Conservation (phyloP, 2,329 filamentous ascomycete genomes). For the Pseudogymnoascus sp. region DNA sequence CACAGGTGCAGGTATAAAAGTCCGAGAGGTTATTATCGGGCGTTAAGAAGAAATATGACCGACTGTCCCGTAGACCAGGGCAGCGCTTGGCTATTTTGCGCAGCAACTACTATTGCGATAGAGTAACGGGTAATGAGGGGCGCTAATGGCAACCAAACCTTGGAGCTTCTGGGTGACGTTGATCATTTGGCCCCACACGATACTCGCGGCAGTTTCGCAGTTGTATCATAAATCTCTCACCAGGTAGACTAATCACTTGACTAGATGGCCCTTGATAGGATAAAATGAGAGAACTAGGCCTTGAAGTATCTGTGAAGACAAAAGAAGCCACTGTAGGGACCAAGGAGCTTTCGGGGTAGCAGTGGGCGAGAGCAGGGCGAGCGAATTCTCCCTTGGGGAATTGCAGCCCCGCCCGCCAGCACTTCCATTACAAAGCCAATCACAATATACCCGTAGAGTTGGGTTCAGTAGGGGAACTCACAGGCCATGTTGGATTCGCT, state of each 20-base stretch:
- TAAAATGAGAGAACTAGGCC: background rate
- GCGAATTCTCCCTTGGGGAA: background rate
- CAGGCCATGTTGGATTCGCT: slow-evolving; percentile 1
- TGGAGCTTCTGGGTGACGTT: background rate
- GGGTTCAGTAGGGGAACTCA: background rate
- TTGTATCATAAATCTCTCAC: slow-evolving; percentile 7
- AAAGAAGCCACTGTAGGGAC: background rate
- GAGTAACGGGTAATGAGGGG: slow-evolving; percentile 2
- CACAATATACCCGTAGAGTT: slow-evolving; percentile 1
- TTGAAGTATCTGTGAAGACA: background rate
- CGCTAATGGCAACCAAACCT: slow-evolving; percentile 2
- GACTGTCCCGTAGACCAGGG: background rate
- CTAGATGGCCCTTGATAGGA: background rate
- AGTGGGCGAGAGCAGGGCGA: background rate
- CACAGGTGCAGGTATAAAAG: background rate
- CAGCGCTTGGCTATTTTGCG: slow-evolving; percentile 3
- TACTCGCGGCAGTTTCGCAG: background rate
- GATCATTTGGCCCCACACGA: background rate
- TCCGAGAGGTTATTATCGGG: background rate
- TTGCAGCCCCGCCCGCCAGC: background rate
- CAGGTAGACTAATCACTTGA: background rate
- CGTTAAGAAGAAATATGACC: background rate
- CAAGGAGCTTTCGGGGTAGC: background rate
- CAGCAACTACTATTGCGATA: background rate
- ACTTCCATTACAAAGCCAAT: slow-evolving; percentile 3